These are phyloP conservation scores for Rhodotorula sp. DNA, from an alignment of 1,284 basidiomycete genomes.

Conservation along the genomic window DNA sequence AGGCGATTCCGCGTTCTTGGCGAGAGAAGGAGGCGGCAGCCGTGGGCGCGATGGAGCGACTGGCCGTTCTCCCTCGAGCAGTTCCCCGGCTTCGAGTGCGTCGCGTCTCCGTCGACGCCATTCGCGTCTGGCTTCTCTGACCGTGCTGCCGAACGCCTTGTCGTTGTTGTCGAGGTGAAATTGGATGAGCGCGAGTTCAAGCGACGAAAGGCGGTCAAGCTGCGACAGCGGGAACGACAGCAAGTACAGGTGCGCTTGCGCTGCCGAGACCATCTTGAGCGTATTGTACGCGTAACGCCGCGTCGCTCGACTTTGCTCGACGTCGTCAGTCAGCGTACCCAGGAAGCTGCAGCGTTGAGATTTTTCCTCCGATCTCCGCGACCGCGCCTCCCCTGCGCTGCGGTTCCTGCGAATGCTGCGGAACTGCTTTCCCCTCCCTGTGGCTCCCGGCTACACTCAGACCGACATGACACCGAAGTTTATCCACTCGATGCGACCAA, in stretches of 20 bases:
- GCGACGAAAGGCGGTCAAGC: conserved; percentile 4
- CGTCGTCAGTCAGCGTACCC: neutral
- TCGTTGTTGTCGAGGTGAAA: conserved; percentile 24
- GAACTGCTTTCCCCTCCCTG: too few relatives aligned
- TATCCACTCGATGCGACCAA: too few relatives aligned
- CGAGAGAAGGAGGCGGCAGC: neutral
- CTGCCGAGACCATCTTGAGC: neutral
- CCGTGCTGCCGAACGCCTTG: neutral
- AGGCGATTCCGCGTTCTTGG: too few relatives aligned
- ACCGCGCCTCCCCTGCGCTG: too few relatives aligned
- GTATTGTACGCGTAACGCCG: neutral
- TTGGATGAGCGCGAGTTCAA: conserved; percentile 5
- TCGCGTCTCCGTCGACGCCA: neutral
- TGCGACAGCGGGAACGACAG: conserved; percentile 6
- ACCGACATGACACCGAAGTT: too few relatives aligned
- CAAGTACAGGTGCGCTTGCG: conserved; percentile 5
- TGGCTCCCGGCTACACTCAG: too few relatives aligned
- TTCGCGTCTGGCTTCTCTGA: neutral
- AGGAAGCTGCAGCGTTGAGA: neutral
- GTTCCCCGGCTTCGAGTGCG: neutral
- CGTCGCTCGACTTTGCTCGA: neutral
- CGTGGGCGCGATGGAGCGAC: neutral
- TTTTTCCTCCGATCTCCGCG: too few relatives aligned
- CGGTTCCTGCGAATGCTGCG: too few relatives aligned
- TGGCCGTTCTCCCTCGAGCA: neutral